Conservation (phyloP, 1,284 basidiomycete genomes). For the Rhizoctonia solani region DNA sequence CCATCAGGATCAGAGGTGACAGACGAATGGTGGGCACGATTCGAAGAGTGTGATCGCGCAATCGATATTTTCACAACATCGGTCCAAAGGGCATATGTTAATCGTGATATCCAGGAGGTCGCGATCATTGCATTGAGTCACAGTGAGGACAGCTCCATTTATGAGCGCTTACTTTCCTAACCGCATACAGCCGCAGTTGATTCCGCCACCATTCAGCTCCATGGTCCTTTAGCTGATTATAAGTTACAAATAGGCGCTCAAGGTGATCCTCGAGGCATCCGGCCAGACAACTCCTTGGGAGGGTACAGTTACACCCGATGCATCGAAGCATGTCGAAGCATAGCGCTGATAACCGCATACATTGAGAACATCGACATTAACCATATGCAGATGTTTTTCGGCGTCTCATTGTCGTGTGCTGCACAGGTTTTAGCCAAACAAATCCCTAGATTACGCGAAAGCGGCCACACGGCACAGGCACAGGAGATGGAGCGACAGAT, state of each 20-base stretch:
- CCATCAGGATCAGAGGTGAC: too few relatives aligned
- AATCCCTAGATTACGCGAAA: not conserved
- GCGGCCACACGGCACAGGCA: not conserved
- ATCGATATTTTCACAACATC: not conserved
- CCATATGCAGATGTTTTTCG: constrained; percentile 21
- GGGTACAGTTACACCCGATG: constrained; percentile 9
- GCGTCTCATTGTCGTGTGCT: constrained; percentile 7
- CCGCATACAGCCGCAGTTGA: not conserved
- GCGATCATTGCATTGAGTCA: not conserved
- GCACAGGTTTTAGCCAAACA: not conserved
- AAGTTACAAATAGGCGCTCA: not conserved
- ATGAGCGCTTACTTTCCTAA: not conserved
- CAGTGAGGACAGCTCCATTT: not conserved
- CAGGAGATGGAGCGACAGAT: not conserved
- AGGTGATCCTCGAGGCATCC: not conserved
- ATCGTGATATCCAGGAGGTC: constrained; percentile 1
- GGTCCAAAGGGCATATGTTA: not conserved
- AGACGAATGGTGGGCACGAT: constrained; percentile 18
- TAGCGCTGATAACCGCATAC: not conserved
- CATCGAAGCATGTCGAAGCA: constrained; percentile 9
- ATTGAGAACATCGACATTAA: not conserved
- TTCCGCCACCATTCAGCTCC: constrained; percentile 5
- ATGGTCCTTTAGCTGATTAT: not conserved
- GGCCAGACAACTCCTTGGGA: not conserved
- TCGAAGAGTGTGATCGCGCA: constrained; percentile 6